Base-by-base conservation (phyloP, 345 rosid species). In the Eutrema yunnanense region DNA sequence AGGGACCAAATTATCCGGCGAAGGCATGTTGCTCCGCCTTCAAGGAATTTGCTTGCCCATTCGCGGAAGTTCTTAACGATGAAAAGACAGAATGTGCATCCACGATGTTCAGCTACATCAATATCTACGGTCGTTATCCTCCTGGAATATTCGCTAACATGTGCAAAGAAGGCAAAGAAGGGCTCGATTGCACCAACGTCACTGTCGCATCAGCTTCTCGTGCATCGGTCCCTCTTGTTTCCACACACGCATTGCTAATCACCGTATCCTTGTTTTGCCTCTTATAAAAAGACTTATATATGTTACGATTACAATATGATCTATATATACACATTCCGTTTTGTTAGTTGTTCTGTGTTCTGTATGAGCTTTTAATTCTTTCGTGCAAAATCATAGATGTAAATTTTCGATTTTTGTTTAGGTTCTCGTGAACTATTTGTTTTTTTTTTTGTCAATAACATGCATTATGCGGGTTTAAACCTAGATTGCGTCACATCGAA, bases 101-200 rank as follows among this genome's bases (percentile, higher is more conserved):
- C 2, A 86, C 90, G 50, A 89, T 92, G 98, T 89, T 92, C 75
- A 89, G 94, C 60, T 89, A 88, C 88, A 92, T 92, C 42, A 89
- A 92, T 73, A 77, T 86, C 52, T 82, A 82, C 6, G 94, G 98
- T 1, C 91, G 82, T 67, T 89, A 86, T 72, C 96, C 96, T 10
- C 94, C 90, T 1, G 98, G 98, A 34, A 81, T 92, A 42, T 92
- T 92, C 32, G 82, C 98, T 64, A 85, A 82, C 9, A 76, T 81
- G 67, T 89, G 94, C 76, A 79, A 66, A 30, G 90, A 82, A 72
- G 89, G 79, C 26, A 79, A 83, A 69, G 52, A 84, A 0, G 98
- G 98, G 10, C 90, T 92, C 2, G 80, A 64, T 3, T 89, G 98
- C 72, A 10, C 72, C 16, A 34, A 65, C 10, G 69, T 71, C 2